phyloP scores from a whole-genome alignment of 139 green algal genomes.

The Eudorina sp. region DNA sequence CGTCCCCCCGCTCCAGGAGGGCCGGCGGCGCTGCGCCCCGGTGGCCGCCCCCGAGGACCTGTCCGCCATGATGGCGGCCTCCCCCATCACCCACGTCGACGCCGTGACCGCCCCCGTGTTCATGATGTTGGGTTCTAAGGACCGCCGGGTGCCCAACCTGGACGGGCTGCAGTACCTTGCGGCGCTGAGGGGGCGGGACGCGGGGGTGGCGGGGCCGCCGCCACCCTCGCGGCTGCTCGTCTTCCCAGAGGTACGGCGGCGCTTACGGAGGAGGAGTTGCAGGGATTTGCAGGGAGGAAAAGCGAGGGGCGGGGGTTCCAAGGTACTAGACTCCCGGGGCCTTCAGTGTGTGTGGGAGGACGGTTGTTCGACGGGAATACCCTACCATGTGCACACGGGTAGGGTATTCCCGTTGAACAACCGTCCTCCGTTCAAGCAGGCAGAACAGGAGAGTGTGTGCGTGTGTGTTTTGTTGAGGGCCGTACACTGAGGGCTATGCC shows the following conservation, averaged over 20 bases:
- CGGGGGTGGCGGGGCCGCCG: constrained; percentile 32
- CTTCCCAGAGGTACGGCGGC: constrained; percentile 74
- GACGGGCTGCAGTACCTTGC: constrained; percentile 85
- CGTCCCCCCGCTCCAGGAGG: constrained; percentile 60
- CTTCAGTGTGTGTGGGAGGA: no score
- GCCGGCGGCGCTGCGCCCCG: constrained; percentile 56
- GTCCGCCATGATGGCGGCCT: constrained; percentile 70
- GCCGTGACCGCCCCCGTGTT: constrained; percentile 80
- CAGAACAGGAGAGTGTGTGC: no score
- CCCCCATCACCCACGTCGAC: constrained; percentile 78
- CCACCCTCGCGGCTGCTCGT: constrained; percentile 69
- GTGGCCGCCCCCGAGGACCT: constrained; percentile 77
- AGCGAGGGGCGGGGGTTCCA: no score
- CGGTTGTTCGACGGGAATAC: no score
- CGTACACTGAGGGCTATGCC: no score
- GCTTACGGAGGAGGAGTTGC: no score
- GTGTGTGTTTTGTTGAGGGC: no score
- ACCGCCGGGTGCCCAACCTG: constrained; percentile 67
- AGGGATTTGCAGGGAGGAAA: no score
- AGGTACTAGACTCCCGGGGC: no score
- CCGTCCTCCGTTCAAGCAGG: no score
- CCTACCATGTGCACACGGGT: no score
- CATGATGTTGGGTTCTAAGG: constrained; percentile 90
- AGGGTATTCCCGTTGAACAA: no score
- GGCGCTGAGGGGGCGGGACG: constrained; percentile 68